Percentiles rank a stretch among this genome's conserved stretches.
phyloP scores from a whole-genome alignment of 1,284 basidiomycete species.

The Tylopilus sp. region DNA sequence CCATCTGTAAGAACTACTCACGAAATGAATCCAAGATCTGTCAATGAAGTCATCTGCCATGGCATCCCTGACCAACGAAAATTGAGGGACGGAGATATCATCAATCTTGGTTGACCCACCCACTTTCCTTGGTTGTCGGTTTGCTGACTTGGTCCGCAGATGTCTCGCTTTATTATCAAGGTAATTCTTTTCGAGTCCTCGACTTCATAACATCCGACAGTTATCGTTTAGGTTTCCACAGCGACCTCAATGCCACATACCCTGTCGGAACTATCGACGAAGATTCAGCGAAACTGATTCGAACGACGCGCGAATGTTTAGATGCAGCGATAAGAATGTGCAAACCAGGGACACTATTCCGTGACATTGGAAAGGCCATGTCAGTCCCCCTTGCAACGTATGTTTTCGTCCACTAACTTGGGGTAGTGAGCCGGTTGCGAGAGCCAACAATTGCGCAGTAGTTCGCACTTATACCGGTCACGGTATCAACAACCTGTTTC shows the following conservation, averaged over 20 bases:
- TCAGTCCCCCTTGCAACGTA: slow-evolving; percentile 39
- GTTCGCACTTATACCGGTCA: slow-evolving; percentile 91
- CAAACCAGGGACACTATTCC: slow-evolving; percentile 86
- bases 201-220: not conserved
- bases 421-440: slow-evolving; percentile 76
- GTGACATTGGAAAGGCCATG: slow-evolving; percentile 82
- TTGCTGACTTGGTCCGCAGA: slow-evolving; percentile 41
- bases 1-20: slow-evolving; percentile 1
- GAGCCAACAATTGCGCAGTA: slow-evolving; percentile 76
- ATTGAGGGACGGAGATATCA: slow-evolving; percentile 86
- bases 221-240: slow-evolving; percentile 69
- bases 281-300: slow-evolving; percentile 79
- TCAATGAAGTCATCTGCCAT: slow-evolving; percentile 98
- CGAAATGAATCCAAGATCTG: slow-evolving; percentile 52
- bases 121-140: not conserved
- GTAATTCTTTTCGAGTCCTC: slow-evolving; percentile 32
- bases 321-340: slow-evolving; percentile 88
- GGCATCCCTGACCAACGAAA: slow-evolving; percentile 91
- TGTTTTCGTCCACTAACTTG: slow-evolving; percentile 13
- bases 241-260: slow-evolving; percentile 88
- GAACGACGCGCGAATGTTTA: slow-evolving; percentile 74
- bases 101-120: slow-evolving; percentile 73
- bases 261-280: slow-evolving; percentile 86
- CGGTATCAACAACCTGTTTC: slow-evolving; percentile 86
- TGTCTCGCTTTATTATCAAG: slow-evolving; percentile 67